phyloP scores from a whole-genome alignment of 2,329 filamentous ascomycete genomes.

The Colletotrichum tanaceti region DNA sequence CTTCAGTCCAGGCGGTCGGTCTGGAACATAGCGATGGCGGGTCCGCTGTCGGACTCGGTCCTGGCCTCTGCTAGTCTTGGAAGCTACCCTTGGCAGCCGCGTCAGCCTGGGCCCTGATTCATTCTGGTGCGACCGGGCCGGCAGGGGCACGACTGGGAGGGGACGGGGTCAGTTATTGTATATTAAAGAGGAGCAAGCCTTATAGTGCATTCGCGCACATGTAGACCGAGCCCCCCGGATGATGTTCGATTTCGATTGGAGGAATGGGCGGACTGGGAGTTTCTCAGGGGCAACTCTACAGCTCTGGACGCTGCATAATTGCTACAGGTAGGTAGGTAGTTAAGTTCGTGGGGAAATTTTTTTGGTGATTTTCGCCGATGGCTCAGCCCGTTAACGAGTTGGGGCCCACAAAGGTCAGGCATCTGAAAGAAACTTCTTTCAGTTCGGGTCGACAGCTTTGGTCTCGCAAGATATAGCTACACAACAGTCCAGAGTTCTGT shows the following conservation, averaged over 20 bases:
- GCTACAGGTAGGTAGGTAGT: too few relatives aligned
- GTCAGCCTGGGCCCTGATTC: slow-evolving; percentile 40
- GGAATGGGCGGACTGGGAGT: not conserved
- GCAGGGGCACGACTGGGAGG: slow-evolving; percentile 27
- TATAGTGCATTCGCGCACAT: slow-evolving; percentile 23
- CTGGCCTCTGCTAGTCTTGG: not conserved
- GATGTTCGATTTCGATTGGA: slow-evolving; percentile 1
- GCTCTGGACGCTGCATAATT: too few relatives aligned
- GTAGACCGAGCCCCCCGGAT: too few relatives aligned
- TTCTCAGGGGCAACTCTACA: too few relatives aligned
- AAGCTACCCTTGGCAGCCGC: slow-evolving; percentile 36
- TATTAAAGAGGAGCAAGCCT: slow-evolving; percentile 24
- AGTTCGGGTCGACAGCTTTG: not conserved
- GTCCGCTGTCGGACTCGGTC: too few relatives aligned
- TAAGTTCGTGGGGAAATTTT: too few relatives aligned
- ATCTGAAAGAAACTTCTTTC: too few relatives aligned
- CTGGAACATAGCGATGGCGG: slow-evolving; percentile 30
- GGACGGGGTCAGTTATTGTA: slow-evolving; percentile 29
- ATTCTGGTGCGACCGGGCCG: slow-evolving; percentile 37
- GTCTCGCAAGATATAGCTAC: not conserved
- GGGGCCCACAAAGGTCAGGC: too few relatives aligned
- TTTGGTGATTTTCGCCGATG: too few relatives aligned
- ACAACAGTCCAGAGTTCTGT: too few relatives aligned
- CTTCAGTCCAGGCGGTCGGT: not conserved
- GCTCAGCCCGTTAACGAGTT: too few relatives aligned